These are phyloP conservation scores for Nakataea oryzae DNA, from an alignment of 2,329 filamentous ascomycete species.

Conservation along the genomic window DNA sequence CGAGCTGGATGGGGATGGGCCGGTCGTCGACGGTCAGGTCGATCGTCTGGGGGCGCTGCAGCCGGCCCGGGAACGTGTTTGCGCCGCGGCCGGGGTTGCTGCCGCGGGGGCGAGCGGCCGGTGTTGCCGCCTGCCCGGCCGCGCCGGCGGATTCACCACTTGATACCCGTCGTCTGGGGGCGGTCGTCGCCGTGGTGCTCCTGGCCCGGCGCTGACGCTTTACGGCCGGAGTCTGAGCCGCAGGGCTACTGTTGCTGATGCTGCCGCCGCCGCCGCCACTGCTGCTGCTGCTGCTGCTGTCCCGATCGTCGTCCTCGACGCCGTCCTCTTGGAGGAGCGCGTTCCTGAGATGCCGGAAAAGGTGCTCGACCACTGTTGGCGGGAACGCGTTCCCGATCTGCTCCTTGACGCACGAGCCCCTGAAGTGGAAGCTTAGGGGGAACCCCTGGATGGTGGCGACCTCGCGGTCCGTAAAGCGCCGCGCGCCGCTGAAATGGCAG, in stretches of 20 bases:
- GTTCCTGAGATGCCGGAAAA: conserved; percentile 36
- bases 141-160: too few species aligned
- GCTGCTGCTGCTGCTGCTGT: neutral
- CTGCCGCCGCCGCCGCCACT: neutral
- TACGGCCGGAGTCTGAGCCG: neutral
- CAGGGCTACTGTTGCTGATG: neutral
- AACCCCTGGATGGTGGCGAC: conserved; percentile 62
- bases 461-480: conserved; percentile 58
- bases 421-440: conserved; percentile 48
- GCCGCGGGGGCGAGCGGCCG: too few species aligned
- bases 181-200: neutral
- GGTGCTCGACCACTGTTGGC: conserved; percentile 38
- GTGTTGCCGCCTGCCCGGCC: neutral
- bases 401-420: conserved; percentile 32
- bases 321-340: conserved; percentile 35
- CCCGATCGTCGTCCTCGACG: conserved; percentile 9
- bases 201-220: neutral
- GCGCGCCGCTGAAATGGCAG: conserved; percentile 53
- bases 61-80: neutral
- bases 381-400: conserved; percentile 79
- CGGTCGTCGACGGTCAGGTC: neutral
- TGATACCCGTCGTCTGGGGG: neutral
- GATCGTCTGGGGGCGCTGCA: neutral
- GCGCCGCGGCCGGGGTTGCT: neutral
- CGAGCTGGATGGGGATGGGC: neutral